A percentile compares a stretch with the other conserved stretches of the same genome.
phyloP scores from a whole-genome alignment of 2,329 filamentous ascomycete species.

The Calonectria ilicicola region DNA sequence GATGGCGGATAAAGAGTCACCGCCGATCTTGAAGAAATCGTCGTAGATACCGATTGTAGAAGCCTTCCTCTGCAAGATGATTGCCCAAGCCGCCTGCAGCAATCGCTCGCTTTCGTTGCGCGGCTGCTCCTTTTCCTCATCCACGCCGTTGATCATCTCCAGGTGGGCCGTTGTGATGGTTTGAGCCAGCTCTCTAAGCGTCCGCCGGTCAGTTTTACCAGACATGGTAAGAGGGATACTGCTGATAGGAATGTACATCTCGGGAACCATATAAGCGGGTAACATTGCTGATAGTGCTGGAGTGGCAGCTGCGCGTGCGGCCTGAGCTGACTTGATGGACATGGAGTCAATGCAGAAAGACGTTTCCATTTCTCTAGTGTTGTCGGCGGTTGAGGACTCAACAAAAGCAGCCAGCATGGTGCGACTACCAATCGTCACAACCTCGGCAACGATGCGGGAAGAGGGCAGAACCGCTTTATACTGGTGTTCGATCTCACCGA shows the following conservation, averaged over 20 bases:
- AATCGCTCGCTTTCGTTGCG: neutral
- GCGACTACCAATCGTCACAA: neutral
- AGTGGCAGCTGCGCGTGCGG: neutral
- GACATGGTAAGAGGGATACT: conserved; percentile 31
- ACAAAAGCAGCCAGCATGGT: neutral
- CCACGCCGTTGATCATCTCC: neutral
- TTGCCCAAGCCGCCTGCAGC: conserved; percentile 26
- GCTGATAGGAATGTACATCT: conserved; percentile 22
- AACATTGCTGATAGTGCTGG: neutral
- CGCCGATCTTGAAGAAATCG: conserved; percentile 20
- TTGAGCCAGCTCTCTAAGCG: conserved; percentile 24
- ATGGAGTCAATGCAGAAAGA: no score
- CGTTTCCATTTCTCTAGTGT: no score
- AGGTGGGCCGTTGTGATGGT: neutral
- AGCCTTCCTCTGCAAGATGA: conserved; percentile 3
- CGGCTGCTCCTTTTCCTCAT: neutral
- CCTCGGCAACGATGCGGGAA: conserved; percentile 9
- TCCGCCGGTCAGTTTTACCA: conserved; percentile 32
- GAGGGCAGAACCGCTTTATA: conserved; percentile 10
- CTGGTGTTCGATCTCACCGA: conserved; percentile 25
- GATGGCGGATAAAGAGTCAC: conserved; percentile 34
- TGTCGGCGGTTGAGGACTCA: neutral
- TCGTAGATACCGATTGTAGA: conserved; percentile 20
- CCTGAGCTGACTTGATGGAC: neutral
- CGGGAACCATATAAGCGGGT: conserved; percentile 30